phyloP scores from a whole-genome alignment of 1,284 basidiomycete species.

The Puccinia hordei region DNA sequence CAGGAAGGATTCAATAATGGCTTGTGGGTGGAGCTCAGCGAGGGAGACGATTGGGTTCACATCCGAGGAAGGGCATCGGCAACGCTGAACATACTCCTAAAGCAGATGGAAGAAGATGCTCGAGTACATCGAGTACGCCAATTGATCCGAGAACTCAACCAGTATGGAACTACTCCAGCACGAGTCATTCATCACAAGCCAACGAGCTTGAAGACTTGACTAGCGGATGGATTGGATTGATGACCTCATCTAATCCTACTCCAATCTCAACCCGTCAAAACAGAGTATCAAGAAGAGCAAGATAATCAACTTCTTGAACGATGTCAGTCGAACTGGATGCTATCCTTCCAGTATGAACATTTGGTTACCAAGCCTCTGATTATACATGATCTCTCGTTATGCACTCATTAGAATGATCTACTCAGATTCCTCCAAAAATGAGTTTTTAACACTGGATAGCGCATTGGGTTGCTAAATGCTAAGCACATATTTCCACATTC shows the following conservation, averaged over 20 bases:
- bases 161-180: background rate
- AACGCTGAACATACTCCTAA: slow-evolving; percentile 14
- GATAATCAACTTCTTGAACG: background rate
- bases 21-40: slow-evolving; percentile 3
- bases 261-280: background rate
- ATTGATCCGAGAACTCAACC: slow-evolving; percentile 39
- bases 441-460: too few relatives aligned
- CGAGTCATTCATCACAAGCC: background rate
- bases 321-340: slow-evolving; percentile 27
- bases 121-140: slow-evolving; percentile 12
- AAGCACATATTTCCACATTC: too few relatives aligned
- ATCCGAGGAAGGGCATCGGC: slow-evolving; percentile 39
- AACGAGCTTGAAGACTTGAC: slow-evolving; percentile 29
- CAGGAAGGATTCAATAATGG: slow-evolving; percentile 45
- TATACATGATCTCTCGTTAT: too few relatives aligned
- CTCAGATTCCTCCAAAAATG: too few relatives aligned
- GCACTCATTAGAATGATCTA: too few relatives aligned
- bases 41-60: slow-evolving; percentile 34
- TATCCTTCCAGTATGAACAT: slow-evolving; percentile 32
- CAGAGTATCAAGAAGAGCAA: background rate
- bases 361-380: slow-evolving; percentile 14
- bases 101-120: slow-evolving; percentile 15
- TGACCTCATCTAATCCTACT: slow-evolving; percentile 5
- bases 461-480: too few relatives aligned
- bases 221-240: background rate